phyloP scores from a whole-genome alignment of 352 stramenopile species.

The Phytophthora citrophthora region DNA sequence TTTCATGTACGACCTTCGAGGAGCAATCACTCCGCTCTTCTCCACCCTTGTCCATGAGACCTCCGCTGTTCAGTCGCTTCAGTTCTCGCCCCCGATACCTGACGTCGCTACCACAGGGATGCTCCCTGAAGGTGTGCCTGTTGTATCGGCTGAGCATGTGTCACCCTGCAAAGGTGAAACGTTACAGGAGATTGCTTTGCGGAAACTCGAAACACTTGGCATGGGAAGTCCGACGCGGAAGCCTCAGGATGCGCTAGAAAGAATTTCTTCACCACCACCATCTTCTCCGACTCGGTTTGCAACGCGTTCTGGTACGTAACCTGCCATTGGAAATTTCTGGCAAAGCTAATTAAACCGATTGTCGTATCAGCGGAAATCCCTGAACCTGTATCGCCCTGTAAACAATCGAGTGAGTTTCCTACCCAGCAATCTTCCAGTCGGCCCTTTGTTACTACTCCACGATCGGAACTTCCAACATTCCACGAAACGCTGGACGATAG shows the following conservation, averaged over 20 bases:
- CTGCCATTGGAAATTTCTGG: no score
- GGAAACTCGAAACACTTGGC: constrained; percentile 48
- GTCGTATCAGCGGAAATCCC: constrained; percentile 18
- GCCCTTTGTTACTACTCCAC: constrained; percentile 7
- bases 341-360: background rate
- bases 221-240: constrained; percentile 32
- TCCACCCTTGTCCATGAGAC: constrained; percentile 47
- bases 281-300: constrained; percentile 26
- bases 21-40: constrained; percentile 66
- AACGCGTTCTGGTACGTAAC: constrained; percentile 25
- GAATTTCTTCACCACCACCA: constrained; percentile 1
- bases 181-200: constrained; percentile 47
- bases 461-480: constrained; percentile 4
- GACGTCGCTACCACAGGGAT: constrained; percentile 39
- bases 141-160: constrained; percentile 52
- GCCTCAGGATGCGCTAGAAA: background rate
- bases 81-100: constrained; percentile 52
- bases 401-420: constrained; percentile 16
- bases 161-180: constrained; percentile 48
- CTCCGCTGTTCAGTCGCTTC: constrained; percentile 54
- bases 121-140: constrained; percentile 43
- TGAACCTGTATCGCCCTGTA: constrained; percentile 5
- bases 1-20: constrained; percentile 69
- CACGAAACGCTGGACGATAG: constrained; percentile 6
- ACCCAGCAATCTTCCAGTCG: constrained; percentile 8